Conservation (phyloP, 306 rosid genomes). For the Coriaria nepalensis region DNA sequence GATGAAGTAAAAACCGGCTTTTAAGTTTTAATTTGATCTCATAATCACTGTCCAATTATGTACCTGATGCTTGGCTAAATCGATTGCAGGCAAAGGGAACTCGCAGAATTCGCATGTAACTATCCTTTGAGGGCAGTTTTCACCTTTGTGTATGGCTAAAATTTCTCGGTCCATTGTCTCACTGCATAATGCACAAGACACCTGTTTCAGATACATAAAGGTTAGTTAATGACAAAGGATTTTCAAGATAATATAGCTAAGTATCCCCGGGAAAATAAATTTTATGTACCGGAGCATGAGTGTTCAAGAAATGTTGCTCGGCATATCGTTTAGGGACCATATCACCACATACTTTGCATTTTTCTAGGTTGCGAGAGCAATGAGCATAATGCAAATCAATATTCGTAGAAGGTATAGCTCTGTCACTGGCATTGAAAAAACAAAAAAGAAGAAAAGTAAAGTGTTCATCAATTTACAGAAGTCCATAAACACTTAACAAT, state of each 20-base stretch:
- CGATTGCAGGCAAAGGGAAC: constrained; percentile 73
- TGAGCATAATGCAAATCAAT: constrained; percentile 80
- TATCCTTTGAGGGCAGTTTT: constrained; percentile 66
- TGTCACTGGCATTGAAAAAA: constrained; percentile 44
- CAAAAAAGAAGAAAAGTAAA: constrained; percentile 1
- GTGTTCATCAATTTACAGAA: too few relatives aligned
- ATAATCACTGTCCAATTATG: too few relatives aligned
- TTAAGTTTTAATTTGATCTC: too few relatives aligned
- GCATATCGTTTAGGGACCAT: constrained; percentile 66
- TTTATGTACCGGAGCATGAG: constrained; percentile 86
- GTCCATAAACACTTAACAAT: too few relatives aligned
- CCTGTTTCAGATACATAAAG: constrained; percentile 33
- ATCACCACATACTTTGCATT: constrained; percentile 78
- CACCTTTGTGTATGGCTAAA: constrained; percentile 62
- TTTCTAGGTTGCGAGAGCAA: constrained; percentile 77
- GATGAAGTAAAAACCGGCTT: too few relatives aligned
- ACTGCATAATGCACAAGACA: constrained; percentile 69
- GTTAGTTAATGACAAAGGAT: neutral
- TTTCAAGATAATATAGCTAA: neutral
- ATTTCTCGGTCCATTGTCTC: constrained; percentile 73
- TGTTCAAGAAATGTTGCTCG: constrained; percentile 65
- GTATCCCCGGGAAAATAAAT: neutral
- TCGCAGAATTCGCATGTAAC: constrained; percentile 81
- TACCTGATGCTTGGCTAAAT: constrained; percentile 83
- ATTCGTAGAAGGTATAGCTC: constrained; percentile 62